Base-by-base conservation (phyloP, 805 yeast genomes). In the Torulaspora gathmanii region DNA sequence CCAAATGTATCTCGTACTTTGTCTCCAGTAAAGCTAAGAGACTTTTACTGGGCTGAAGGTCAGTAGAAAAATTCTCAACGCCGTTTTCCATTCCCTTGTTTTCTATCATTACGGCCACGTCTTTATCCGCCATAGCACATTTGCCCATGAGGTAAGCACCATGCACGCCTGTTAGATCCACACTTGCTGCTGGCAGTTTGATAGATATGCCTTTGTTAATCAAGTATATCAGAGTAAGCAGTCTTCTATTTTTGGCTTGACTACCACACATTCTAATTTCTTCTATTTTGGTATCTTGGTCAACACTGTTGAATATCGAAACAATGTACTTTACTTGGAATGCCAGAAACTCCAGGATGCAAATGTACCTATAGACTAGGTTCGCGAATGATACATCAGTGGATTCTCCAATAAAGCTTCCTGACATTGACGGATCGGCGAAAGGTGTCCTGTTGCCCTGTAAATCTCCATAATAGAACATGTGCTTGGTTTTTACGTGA, bases 381-480 rank as follows among this genome's bases (percentile, higher is more conserved):
- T 68, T 68, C 3, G 48, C 48, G 7, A 67, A 15, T 2, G 71
- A 61, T 3, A 50, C 44, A 25, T 69, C 72, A 5, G 64, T 58
- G 27, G 70, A 59, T 27, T 77, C 80, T 12, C 80, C 82, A 8
- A 77, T 72, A 35, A 68, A 61, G 39, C 70, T 63, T 28, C 80
- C 80, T 42, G 72, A 64, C 74, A 79, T 70, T 2, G 59, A 39
- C 9, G 75, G 69, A 53, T 77, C 77, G 42, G 70, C 73, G 50
- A 64, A 74, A 0, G 84, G 84, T 6, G 80, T 73, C 55, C 85
- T 67, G 53, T 79, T 80, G 0, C 85, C 85, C 38, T 70, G 67
- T 16, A 75, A 68, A 55, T 79, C 83, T 1, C 83, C 83, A 51
- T 77, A 77, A 43, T 70, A 68, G 44, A 74, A 68, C 60, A 66